Conservation (phyloP, 495 filamentous ascomycete genomes). For the Neurospora discreta region DNA sequence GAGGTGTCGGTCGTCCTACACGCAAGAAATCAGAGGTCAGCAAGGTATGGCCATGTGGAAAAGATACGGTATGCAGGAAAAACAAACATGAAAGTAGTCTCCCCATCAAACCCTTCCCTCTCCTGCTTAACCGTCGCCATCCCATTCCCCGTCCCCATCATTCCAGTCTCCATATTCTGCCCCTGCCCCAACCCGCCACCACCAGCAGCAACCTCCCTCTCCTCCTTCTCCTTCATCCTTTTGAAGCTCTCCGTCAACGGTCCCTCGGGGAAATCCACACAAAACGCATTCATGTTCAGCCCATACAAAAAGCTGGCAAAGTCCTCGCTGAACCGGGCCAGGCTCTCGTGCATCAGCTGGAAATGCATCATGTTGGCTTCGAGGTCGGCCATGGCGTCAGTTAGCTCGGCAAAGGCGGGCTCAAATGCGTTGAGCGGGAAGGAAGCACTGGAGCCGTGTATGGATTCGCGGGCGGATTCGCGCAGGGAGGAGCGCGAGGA, state of each 20-base stretch:
- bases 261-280: constrained; percentile 89
- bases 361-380: constrained; percentile 97
- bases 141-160: constrained; percentile 18
- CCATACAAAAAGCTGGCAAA: constrained; percentile 94
- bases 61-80: too few relatives aligned
- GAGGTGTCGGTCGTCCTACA: constrained; percentile 84
- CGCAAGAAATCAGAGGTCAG: constrained; percentile 13
- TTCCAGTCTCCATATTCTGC: constrained; percentile 9
- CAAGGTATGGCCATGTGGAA: not conserved
- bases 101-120: constrained; percentile 32
- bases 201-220: constrained; percentile 15
- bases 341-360: constrained; percentile 91
- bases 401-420: constrained; percentile 83
- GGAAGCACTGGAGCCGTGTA: constrained; percentile 44
- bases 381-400: constrained; percentile 88
- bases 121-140: not conserved
- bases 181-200: not conserved
- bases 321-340: constrained; percentile 89
- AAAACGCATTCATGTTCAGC: constrained; percentile 97
- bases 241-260: constrained; percentile 58
- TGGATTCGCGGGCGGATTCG: constrained; percentile 42
- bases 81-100: constrained; percentile 76
- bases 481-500: constrained; percentile 82
- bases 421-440: constrained; percentile 76
- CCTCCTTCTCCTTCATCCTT: constrained; percentile 45